Evolutionary conservation across 2,329 filamentous ascomycete genomes (phyloP).

Genomic region (Rhynchosporium agropyri): DNA sequence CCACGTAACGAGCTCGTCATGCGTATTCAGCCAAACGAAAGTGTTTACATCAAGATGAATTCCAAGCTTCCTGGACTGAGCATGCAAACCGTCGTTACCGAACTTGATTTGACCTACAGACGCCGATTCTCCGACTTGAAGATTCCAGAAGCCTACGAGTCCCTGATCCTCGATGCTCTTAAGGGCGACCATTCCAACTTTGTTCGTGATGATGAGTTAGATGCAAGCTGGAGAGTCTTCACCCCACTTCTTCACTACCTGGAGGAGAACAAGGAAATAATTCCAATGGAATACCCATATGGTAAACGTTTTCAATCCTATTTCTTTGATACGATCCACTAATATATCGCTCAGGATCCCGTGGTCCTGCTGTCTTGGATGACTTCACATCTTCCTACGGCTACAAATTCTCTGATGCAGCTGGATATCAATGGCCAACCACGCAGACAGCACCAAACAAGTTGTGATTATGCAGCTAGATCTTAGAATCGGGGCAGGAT

Average conservation of each 20-base stretch:
- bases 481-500: constrained; percentile 13
- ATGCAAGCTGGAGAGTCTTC: constrained; percentile 98
- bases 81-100: constrained; percentile 99
- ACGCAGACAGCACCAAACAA: constrained; percentile 76
- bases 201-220: constrained; percentile 93
- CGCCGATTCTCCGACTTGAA: constrained; percentile 98
- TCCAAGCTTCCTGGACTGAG: constrained; percentile 96
- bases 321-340: constrained; percentile 6
- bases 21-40: constrained; percentile 98
- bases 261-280: constrained; percentile 98
- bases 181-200: constrained; percentile 99
- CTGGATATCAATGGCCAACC: constrained; percentile 93
- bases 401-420: constrained; percentile 96
- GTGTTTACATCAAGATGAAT: constrained; percentile 99
- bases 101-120: constrained; percentile 97
- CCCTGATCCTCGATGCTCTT: constrained; percentile 91
- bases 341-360: constrained; percentile 67
- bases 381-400: constrained; percentile 98
- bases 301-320: constrained; percentile 56
- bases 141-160: constrained; percentile 99
- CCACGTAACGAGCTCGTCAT: constrained; percentile 99
- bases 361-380: constrained; percentile 92
- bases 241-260: constrained; percentile 96
- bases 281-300: constrained; percentile 99
- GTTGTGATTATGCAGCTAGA: constrained; percentile 61